These are phyloP conservation scores for Podospora bellae-mahoneyi DNA, from an alignment of 495 filamentous ascomycete genomes.

Conservation along the genomic window DNA sequence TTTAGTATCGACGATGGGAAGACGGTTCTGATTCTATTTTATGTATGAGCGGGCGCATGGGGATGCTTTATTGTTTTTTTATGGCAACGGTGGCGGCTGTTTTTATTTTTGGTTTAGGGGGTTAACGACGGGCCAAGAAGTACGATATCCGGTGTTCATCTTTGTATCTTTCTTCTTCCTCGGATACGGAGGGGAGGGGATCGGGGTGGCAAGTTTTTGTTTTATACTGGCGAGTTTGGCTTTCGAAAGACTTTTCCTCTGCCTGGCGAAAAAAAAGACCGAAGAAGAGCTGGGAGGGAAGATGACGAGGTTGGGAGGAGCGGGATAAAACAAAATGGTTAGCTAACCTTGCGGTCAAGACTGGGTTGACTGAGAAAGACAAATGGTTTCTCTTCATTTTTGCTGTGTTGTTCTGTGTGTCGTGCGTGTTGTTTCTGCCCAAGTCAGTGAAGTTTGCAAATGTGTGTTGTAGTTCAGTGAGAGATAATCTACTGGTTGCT, in stretches of 20 bases:
- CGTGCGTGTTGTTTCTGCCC: no score
- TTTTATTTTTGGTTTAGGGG: slow-evolving; percentile 5
- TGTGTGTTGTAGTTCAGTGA: no score
- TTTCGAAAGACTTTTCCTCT: not conserved
- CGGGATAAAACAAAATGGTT: not conserved
- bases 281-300: not conserved
- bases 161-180: slow-evolving; percentile 8
- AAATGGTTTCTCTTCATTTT: not conserved
- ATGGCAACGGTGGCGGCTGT: not conserved
- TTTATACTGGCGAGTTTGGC: not conserved
- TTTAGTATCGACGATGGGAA: not conserved
- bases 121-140: slow-evolving; percentile 1
- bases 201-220: not conserved
- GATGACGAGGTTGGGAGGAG: not conserved
- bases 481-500: no score
- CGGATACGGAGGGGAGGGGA: not conserved
- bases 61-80: slow-evolving; percentile 5
- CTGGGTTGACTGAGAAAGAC: not conserved
- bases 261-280: not conserved
- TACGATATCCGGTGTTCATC: not conserved
- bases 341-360: not conserved
- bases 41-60: slow-evolving; percentile 7
- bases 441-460: no score
- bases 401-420: not conserved
- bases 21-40: slow-evolving; percentile 8